Conservation (phyloP, 2,329 filamentous ascomycete genomes). For the Aspergillus pseudoglaucus region DNA sequence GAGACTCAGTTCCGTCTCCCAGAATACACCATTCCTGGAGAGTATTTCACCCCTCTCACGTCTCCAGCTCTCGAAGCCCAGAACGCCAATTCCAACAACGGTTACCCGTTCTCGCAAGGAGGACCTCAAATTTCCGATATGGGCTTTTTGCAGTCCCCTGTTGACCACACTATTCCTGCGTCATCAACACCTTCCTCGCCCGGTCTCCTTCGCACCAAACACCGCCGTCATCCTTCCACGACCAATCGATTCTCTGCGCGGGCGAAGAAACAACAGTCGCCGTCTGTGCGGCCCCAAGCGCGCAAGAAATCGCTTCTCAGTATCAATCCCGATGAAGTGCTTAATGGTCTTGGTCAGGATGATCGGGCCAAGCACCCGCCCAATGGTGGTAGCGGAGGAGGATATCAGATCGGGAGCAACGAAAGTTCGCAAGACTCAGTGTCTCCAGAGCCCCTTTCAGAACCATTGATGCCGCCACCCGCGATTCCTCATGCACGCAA, state of each 20-base stretch:
- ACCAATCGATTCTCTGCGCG: constrained; percentile 27
- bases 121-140: constrained; percentile 31
- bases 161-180: constrained; percentile 31
- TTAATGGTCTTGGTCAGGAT: constrained; percentile 32
- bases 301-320: constrained; percentile 28
- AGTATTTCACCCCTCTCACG: constrained; percentile 46
- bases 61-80: constrained; percentile 47
- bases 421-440: constrained; percentile 44
- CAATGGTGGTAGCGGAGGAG: constrained; percentile 18
- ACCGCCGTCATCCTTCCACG: constrained; percentile 33
- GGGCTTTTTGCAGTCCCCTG: constrained; percentile 36
- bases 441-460: constrained; percentile 45
- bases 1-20: constrained; percentile 42
- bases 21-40: constrained; percentile 43
- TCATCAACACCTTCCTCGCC: constrained; percentile 28
- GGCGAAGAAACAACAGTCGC: constrained; percentile 38
- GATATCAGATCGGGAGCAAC: constrained; percentile 32
- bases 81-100: constrained; percentile 26
- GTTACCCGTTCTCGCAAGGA: constrained; percentile 26
- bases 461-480: constrained; percentile 45
- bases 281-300: constrained; percentile 37
- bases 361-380: constrained; percentile 21
- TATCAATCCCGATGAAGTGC: constrained; percentile 28
- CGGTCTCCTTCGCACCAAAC: constrained; percentile 28
- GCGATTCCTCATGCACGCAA: constrained; percentile 37